Evolutionary conservation across 2,329 filamentous ascomycete genomes (phyloP).

Genomic region (Basipetospora sp.): DNA sequence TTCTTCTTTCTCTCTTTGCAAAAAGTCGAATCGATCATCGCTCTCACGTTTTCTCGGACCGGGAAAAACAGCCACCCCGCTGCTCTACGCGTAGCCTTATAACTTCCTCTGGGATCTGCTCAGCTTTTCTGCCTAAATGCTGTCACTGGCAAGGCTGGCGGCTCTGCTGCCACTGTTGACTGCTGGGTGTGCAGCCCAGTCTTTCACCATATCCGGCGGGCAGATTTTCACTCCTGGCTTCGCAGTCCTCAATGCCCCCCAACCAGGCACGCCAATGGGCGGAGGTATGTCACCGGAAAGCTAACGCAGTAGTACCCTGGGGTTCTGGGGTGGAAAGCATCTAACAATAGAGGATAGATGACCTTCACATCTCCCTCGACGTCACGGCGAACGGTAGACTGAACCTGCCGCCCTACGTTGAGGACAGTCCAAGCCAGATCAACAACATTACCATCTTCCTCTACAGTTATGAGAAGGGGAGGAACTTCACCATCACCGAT

Average conservation of each 20-base stretch:
- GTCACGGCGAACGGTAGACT: constrained; percentile 51
- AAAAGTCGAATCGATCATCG: too few relatives aligned
- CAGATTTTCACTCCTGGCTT: constrained; percentile 58
- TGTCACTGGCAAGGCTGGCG: constrained; percentile 3
- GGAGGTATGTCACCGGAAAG: constrained; percentile 32
- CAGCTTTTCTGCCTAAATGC: constrained; percentile 5
- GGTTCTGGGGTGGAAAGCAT: background rate
- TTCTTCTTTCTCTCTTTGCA: background rate
- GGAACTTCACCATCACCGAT: constrained; percentile 56
- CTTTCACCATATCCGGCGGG: constrained; percentile 46
- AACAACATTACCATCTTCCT: constrained; percentile 54
- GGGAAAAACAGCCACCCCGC: too few relatives aligned
- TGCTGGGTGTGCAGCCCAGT: constrained; percentile 17
- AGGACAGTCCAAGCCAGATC: constrained; percentile 41
- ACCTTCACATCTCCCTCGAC: constrained; percentile 51
- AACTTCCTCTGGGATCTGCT: too few relatives aligned
- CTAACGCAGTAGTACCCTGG: too few relatives aligned
- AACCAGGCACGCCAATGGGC: constrained; percentile 48
- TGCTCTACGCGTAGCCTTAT: too few relatives aligned
- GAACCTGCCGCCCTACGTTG: constrained; percentile 39
- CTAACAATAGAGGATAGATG: constrained; percentile 27
- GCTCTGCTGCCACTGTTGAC: constrained; percentile 16
- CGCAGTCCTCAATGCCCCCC: constrained; percentile 50
- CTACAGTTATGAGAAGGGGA: constrained; percentile 44
- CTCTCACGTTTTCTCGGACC: too few relatives aligned